phyloP scores from a whole-genome alignment of 2,329 filamentous ascomycete genomes.

The Xylaria sp. region DNA sequence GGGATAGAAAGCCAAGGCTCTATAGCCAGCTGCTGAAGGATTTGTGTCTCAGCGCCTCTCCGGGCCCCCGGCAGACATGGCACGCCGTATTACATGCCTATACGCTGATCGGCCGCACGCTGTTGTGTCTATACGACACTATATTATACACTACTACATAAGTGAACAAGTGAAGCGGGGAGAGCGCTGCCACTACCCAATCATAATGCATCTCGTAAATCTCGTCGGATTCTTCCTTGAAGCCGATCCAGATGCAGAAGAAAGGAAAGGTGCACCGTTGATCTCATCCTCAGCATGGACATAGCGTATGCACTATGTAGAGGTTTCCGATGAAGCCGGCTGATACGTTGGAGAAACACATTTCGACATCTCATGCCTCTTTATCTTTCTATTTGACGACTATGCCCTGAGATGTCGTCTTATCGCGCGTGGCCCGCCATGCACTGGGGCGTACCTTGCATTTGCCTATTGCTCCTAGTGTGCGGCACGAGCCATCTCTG shows the following conservation, averaged over 20 bases:
- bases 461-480: slow-evolving; percentile 8
- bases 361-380: not conserved
- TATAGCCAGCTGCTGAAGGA: slow-evolving; percentile 2
- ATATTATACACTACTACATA: not conserved
- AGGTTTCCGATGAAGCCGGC: not conserved
- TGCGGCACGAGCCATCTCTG: slow-evolving; percentile 10
- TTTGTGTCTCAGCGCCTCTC: slow-evolving; percentile 27
- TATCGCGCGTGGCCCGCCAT: not conserved
- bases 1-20: slow-evolving; percentile 5
- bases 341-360: not conserved
- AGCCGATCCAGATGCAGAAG: not conserved
- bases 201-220: not conserved
- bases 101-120: not conserved
- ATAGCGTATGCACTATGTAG: not conserved
- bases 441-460: slow-evolving; percentile 11
- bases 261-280: not conserved
- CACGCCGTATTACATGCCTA: not conserved
- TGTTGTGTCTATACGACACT: not conserved
- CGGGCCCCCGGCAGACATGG: slow-evolving; percentile 21
- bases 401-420: not conserved
- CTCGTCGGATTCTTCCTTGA: slow-evolving; percentile 7
- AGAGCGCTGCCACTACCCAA: slow-evolving; percentile 10
- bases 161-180: slow-evolving; percentile 22
- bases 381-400: not conserved
- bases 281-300: not conserved